Conservation (phyloP, 2,329 filamentous ascomycete genomes). For the Thelonectria olida region DNA sequence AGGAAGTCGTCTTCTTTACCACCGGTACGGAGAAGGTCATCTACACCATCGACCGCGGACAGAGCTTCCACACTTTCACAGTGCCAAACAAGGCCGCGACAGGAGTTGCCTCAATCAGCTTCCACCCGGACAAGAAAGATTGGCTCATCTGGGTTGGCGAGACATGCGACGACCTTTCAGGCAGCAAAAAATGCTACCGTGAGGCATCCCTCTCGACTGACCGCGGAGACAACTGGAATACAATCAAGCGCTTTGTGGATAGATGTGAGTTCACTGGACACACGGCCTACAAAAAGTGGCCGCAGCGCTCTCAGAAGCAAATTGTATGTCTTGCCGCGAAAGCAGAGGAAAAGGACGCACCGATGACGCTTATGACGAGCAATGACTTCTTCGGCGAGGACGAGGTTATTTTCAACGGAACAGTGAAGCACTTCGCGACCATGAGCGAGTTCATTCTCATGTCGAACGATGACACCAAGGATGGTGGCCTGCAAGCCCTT, state of each 20-base stretch:
- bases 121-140: slow-evolving; percentile 86
- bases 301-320: slow-evolving; percentile 57
- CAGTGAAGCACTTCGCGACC: slow-evolving; percentile 84
- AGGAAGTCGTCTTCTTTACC: slow-evolving; percentile 87
- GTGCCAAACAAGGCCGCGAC: slow-evolving; percentile 65
- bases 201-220: slow-evolving; percentile 82
- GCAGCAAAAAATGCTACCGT: slow-evolving; percentile 69
- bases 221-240: slow-evolving; percentile 82
- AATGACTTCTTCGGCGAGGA: slow-evolving; percentile 79
- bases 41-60: slow-evolving; percentile 84
- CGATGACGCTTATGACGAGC: slow-evolving; percentile 78
- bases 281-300: slow-evolving; percentile 58
- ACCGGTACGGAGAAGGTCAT: slow-evolving; percentile 72
- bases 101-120: slow-evolving; percentile 64
- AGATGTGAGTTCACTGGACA: slow-evolving; percentile 89
- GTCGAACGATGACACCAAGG: slow-evolving; percentile 69
- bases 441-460: slow-evolving; percentile 98
- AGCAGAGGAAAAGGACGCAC: slow-evolving; percentile 68
- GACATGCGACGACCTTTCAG: slow-evolving; percentile 67
- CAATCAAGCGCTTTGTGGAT: slow-evolving; percentile 76
- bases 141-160: slow-evolving; percentile 93
- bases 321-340: slow-evolving; percentile 66
- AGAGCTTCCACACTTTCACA: slow-evolving; percentile 77
- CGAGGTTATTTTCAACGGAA: slow-evolving; percentile 60
- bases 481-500: slow-evolving; percentile 77